Base-by-base conservation (phyloP, 805 yeast genomes). In the Hanseniaspora thailandica region DNA sequence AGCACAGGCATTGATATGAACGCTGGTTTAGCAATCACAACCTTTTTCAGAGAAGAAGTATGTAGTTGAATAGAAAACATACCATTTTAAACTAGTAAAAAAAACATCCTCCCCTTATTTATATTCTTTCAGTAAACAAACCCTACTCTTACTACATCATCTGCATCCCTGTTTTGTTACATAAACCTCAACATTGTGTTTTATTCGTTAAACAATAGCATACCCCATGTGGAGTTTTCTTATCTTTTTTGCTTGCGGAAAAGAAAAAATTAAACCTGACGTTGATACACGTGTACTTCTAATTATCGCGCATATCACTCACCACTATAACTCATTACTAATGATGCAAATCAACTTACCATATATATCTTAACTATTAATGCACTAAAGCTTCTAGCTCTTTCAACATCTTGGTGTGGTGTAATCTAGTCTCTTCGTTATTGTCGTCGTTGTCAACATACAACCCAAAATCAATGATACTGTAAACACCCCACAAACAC, bases 391-490 rank as follows among this genome's bases (percentile, higher is more conserved):
- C 17, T 13, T 49, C 35, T 17, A 49, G 20, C 10, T 49, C 30
- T 12, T 17, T 23, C 5, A 49, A 15, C 33, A 49, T 41, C 17
- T 23, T 10, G 8, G 34, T 26, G 13, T 25, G 28, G 4, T 25
- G n/a, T 2, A n/a, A n/a, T 5, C 10, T 26, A 12, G 22, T 3
- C 17, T 28, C 45, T 5, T 40, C 52, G 13, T 15, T 48, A 8
- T 49, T 46, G 12, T n/a, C 13, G n/a, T 20, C 39, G 25, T 25
- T 41, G 28, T 40, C 44, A 22, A 82, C 89, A 50, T 76, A 78
- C 66, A 82, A 71, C 15, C 90, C 90, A 62, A 76, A 84, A 47
- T 71, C 71, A 55, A 76, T 74, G 52, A 84, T 82, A 3, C 82
- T 69, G 52, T 62, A 71, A 8, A 84, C 61, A 2, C 93, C 93